Percentiles rank a stretch among this genome's conserved stretches.
Evolutionary conservation across 129 eudicot genomes (phyloP).

Genomic region (Ambrosia artemisiifolia): DNA sequence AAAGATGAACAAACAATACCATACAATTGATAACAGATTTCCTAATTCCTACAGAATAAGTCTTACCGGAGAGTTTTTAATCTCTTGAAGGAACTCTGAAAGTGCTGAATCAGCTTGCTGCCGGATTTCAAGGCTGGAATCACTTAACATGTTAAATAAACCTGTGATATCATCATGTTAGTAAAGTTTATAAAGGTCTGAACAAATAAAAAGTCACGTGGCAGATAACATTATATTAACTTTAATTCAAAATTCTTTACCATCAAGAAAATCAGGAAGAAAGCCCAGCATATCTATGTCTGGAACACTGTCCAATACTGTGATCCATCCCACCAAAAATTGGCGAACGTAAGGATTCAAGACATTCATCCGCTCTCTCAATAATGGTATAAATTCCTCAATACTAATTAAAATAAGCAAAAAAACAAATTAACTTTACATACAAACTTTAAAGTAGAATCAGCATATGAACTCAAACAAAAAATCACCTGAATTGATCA

Average conservation of each 20-base stretch:
- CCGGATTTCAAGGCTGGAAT: conserved; percentile 90
- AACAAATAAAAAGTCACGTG: not conserved
- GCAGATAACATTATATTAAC: conserved; percentile 7
- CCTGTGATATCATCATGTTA: conserved; percentile 52
- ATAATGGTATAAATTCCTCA: conserved; percentile 93
- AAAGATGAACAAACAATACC: not conserved
- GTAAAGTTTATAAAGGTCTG: conserved; percentile 16
- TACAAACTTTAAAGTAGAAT: conserved; percentile 12
- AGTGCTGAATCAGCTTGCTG: conserved; percentile 98
- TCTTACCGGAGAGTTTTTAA: conserved; percentile 90
- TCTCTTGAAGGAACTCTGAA: conserved; percentile 95
- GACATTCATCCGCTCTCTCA: conserved; percentile 97
- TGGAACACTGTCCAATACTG: conserved; percentile 94
- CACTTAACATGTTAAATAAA: conserved; percentile 90
- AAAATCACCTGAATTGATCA: conserved; percentile 80
- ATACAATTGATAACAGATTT: conserved; percentile 1
- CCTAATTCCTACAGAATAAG: conserved; percentile 27
- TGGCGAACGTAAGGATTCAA: conserved; percentile 94
- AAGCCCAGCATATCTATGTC: conserved; percentile 96
- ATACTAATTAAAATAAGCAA: conserved; percentile 52
- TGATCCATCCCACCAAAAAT: conserved; percentile 94
- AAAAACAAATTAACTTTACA: not conserved
- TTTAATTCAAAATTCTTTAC: conserved; percentile 34
- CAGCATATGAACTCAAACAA: not conserved
- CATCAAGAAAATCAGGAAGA: conserved; percentile 99